Percentiles rank a stretch among this genome's conserved stretches.
Evolutionary conservation across 805 yeast genomes (phyloP).

Genomic region (Maudiozyma pseudohumilis): DNA sequence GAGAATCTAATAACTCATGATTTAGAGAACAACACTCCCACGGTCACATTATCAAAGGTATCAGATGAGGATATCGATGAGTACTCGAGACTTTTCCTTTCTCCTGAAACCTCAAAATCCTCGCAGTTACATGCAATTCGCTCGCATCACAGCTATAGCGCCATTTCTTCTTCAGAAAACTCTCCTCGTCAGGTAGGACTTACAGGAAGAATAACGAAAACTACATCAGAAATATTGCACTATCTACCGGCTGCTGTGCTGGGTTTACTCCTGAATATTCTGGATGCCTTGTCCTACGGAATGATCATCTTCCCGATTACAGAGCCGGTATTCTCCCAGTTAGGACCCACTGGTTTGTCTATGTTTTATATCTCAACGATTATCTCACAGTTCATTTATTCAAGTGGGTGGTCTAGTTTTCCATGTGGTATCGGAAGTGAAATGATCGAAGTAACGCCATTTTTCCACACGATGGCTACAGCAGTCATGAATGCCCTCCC

Average conservation of each 20-base stretch:
- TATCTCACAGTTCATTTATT: constrained; percentile 79
- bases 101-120: constrained; percentile 11
- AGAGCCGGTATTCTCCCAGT: constrained; percentile 58
- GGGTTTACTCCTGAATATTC: constrained; percentile 74
- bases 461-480: constrained; percentile 90
- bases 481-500: constrained; percentile 40
- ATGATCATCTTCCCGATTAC: constrained; percentile 95
- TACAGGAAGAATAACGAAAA: constrained; percentile 2
- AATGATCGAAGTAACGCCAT: constrained; percentile 98
- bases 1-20: neutral
- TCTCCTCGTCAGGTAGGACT: neutral
- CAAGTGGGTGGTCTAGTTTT: constrained; percentile 86
- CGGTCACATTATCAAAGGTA: neutral
- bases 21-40: neutral
- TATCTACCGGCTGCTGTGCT: constrained; percentile 69
- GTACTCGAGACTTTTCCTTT: constrained; percentile 7
- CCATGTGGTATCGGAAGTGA: constrained; percentile 91
- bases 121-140: neutral
- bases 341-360: constrained; percentile 85
- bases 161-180: neutral
- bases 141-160: neutral
- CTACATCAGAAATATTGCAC: constrained; percentile 8
- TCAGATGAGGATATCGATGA: constrained; percentile 7
- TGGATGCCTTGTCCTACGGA: constrained; percentile 92
- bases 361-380: constrained; percentile 90